A percentile compares a stretch with the other conserved stretches of the same genome.
Conservation (phyloP, 306 rosid species). For the Crotalaria pallida region DNA sequence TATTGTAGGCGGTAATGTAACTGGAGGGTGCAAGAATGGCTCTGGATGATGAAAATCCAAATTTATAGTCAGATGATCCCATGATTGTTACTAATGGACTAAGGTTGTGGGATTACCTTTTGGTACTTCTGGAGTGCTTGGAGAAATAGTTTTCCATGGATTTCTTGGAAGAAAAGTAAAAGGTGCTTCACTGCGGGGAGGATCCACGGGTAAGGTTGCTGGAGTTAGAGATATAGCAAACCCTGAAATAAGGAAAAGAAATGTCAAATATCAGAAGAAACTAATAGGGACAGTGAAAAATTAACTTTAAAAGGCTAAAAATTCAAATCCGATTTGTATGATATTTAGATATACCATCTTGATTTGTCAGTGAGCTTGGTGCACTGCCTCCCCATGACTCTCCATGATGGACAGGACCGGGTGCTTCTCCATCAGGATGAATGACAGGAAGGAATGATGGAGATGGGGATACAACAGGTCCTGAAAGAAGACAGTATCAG, state of each 20-base stretch:
- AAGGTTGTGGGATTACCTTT: slow-evolving; percentile 43
- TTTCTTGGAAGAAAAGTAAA: slow-evolving; percentile 22
- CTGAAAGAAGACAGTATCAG: slow-evolving; percentile 33
- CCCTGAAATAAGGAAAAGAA: slow-evolving; percentile 34
- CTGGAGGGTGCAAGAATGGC: slow-evolving; percentile 38
- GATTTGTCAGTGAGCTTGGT: slow-evolving; percentile 37
- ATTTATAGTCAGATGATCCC: slow-evolving; percentile 11
- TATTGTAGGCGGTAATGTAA: slow-evolving; percentile 34
- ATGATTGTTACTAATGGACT: slow-evolving; percentile 3
- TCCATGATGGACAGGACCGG: slow-evolving; percentile 39
- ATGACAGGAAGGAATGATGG: slow-evolving; percentile 35
- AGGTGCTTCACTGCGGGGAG: slow-evolving; percentile 42
- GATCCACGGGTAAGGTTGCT: slow-evolving; percentile 27
- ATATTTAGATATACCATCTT: slow-evolving; percentile 21
- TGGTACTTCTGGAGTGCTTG: slow-evolving; percentile 38
- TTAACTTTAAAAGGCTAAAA: not conserved
- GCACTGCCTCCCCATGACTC: slow-evolving; percentile 39
- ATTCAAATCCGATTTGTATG: not conserved
- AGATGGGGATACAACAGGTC: slow-evolving; percentile 50
- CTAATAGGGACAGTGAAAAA: not conserved
- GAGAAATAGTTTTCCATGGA: slow-evolving; percentile 34
- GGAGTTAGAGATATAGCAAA: slow-evolving; percentile 51
- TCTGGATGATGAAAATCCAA: slow-evolving; percentile 42
- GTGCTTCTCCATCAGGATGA: slow-evolving; percentile 46
- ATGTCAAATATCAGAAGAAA: not conserved